Base-by-base conservation (phyloP, 306 rosid genomes). In the Vigna angularis region DNA sequence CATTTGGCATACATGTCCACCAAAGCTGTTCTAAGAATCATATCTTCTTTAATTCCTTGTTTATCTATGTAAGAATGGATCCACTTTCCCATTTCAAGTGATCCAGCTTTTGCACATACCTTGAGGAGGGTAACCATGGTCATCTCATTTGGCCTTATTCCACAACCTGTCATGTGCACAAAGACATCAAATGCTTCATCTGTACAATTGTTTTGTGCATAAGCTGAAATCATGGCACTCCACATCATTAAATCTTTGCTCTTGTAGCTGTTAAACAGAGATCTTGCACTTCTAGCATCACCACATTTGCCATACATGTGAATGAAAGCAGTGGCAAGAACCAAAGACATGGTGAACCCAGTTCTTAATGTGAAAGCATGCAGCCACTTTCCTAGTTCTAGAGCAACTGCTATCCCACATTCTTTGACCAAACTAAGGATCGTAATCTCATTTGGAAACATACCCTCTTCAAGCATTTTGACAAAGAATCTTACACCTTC, bases 261-360 rank as follows among this genome's bases (percentile, higher is more conserved):
- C 28, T 61, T 40, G 16, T 62, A 13, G 57, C 83, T 68, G 45
- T 86, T 76, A 62, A 89, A 91, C 44, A 91, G 57, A 44, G 70
- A 80, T 83, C 90, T 85, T 1, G 97, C 91, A 7, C 66, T 74
- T 55, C 61, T 55, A 17, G 53, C 70, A 76, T 89, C 86, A 11
- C 87, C 87, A 69, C 93, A 87, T 77, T 86, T 85, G 18, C 93
- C 96, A 70, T 91, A 91, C 97, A 89, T 91, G n/a, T 86, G 91
- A 45, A 91, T 68, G 74, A 89, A 82, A 52, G 92, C 88, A 51
- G 90, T 88, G 53, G 83, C 88, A 81, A 91, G 74, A 70, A 87
- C 64, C 80, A 85, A 76, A 53, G 91, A 75, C 77, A 88, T 51
- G 44, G 45, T 26, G 80, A 87, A 67, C 18, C 87, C 90, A 74